Conservation (phyloP, 78 protist species). For the Bigelowiella natans region DNA sequence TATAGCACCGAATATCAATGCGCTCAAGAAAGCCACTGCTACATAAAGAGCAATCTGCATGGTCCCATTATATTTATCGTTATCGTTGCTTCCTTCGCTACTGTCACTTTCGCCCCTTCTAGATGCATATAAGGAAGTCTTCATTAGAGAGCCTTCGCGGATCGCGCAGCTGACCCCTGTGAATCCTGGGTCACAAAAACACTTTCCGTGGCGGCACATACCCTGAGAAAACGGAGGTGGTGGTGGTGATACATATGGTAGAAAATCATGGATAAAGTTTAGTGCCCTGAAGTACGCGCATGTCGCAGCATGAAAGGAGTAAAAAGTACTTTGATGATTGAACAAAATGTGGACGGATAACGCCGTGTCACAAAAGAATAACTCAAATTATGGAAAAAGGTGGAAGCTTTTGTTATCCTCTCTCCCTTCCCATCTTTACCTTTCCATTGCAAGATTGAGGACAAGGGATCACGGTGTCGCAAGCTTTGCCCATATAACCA, state of each 20-base stretch:
- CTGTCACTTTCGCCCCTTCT: neutral
- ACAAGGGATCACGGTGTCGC: neutral
- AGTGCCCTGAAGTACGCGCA: no score
- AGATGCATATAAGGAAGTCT: neutral
- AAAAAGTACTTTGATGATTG: no score
- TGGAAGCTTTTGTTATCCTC: neutral
- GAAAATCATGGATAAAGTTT: no score
- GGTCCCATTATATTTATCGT: neutral
- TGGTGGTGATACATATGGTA: no score
- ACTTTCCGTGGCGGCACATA: neutral
- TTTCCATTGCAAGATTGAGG: neutral
- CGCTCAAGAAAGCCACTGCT: neutral
- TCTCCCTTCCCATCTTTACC: neutral
- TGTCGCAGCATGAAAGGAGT: no score
- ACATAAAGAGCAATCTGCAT: neutral
- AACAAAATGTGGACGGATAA: no score
- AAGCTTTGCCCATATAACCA: neutral
- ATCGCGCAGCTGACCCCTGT: neutral
- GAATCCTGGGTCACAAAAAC: neutral
- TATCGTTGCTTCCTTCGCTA: neutral
- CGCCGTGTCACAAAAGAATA: neutral
- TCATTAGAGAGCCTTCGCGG: neutral
- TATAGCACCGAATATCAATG: neutral
- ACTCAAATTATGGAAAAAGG: no score
- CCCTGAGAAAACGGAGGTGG: neutral